Base-by-base conservation (phyloP, 768 basidiomycete species). In the Cystofilobasidium bisporidii region DNA sequence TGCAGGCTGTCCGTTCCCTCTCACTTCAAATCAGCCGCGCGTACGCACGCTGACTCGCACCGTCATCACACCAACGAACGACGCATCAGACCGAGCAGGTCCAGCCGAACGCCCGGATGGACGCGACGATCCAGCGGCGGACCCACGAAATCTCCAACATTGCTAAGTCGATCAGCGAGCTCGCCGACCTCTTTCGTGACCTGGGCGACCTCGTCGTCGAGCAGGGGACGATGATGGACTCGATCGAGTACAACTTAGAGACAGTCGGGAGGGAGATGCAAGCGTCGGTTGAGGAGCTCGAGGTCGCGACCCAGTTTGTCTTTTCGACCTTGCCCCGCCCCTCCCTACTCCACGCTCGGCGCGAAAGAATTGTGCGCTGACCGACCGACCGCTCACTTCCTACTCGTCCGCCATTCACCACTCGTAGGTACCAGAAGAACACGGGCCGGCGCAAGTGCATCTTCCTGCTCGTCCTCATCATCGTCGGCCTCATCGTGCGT, bases 131-230 rank as follows among this genome's bases (percentile, higher is more conserved):
- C 36, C 56, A 26, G 22, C 59, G 63, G 33, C 68, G 63, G 26
- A 78, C 69, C 82, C 85, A 61, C 81, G 82, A 69, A 83, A 82
- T 99, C 68, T 83, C 85, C 38, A 86, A 92, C 74, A 91, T 99
- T 70, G 92, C 94, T 2, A 86, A 87, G 72, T 91, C 88, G 26
- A 99, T 99, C 72, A 84, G 88, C 48, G 84, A 85, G 53, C 82
- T 99, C 33, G 93, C 93, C 1, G 94, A 94, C 73, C 82, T 99
- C 61, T 99, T 99, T 83, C 91, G 94, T 73, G 96, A 99, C 75
- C 81, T 99, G 56, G 88, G 88, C 18, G 83, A 83, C 41, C 84
- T 99, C 64, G 91, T 99, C 68, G 97, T 98, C 71, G 96, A 98
- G 78, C 96, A 99, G 74, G 96, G 96, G 33, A 97, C 94, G 33